These are phyloP conservation scores for Vanrija sp. DNA, from an alignment of 1,284 basidiomycete genomes.

Conservation along the genomic window DNA sequence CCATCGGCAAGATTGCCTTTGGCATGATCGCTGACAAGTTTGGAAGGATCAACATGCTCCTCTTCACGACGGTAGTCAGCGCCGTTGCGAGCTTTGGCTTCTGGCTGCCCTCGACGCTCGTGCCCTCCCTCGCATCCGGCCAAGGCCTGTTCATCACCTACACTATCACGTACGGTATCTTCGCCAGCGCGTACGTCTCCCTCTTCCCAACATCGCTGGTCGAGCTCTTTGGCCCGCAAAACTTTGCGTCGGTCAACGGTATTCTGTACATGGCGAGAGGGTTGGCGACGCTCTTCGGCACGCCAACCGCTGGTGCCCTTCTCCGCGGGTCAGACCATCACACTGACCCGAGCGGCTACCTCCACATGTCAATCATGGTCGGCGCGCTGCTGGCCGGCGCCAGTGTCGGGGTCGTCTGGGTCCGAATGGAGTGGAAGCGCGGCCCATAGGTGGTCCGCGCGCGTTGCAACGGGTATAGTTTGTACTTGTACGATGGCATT, in stretches of 20 bases:
- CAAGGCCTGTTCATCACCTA: slow-evolving; percentile 31
- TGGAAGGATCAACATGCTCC: slow-evolving; percentile 44
- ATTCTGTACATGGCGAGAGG: slow-evolving; percentile 30
- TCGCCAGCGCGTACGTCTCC: slow-evolving; percentile 29
- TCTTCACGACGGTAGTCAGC: slow-evolving; percentile 31
- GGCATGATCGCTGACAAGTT: slow-evolving; percentile 39
- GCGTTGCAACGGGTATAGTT: too few relatives aligned
- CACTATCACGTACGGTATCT: slow-evolving; percentile 26
- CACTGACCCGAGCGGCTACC: slow-evolving; percentile 4
- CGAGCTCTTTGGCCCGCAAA: slow-evolving; percentile 33
- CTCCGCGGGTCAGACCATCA: slow-evolving; percentile 1
- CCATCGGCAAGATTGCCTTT: slow-evolving; percentile 41
- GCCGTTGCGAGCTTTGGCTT: slow-evolving; percentile 30
- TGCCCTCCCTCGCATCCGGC: slow-evolving; percentile 1
- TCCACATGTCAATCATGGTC: slow-evolving; percentile 14
- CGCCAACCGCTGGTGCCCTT: slow-evolving; percentile 25
- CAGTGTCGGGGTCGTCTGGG: slow-evolving; percentile 12
- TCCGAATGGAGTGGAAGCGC: slow-evolving; percentile 2
- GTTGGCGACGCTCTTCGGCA: slow-evolving; percentile 29
- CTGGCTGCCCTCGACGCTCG: slow-evolving; percentile 30
- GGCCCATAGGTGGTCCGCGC: too few relatives aligned
- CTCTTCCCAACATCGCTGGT: slow-evolving; percentile 33
- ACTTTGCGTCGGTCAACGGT: slow-evolving; percentile 36
- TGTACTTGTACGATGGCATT: too few relatives aligned
- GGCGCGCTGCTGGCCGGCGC: slow-evolving; percentile 13